Evolutionary conservation across 208 protist genomes (phyloP).

Genomic region (Acanthamoeba divionensis): DNA sequence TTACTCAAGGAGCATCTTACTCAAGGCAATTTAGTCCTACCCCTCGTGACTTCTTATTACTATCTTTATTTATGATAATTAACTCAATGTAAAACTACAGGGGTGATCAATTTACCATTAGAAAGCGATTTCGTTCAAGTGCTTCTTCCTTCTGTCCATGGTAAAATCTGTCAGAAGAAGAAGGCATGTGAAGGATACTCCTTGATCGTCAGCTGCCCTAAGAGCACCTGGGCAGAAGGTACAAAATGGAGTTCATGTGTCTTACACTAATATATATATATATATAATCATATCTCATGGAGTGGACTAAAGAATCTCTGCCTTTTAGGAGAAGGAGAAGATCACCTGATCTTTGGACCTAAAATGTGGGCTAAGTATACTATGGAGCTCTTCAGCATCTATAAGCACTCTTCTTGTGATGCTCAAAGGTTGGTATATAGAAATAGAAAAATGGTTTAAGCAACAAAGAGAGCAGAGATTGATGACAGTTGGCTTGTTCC

Average conservation of each 20-base stretch:
- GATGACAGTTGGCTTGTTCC: neutral
- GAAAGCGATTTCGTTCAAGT: neutral
- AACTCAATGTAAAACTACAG: neutral
- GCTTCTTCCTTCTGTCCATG: neutral
- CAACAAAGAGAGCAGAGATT: neutral
- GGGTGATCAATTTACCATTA: neutral
- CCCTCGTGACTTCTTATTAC: neutral
- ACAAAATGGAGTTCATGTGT: neutral
- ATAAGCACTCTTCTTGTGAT: neutral
- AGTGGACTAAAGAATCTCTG: neutral
- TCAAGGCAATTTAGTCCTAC: neutral
- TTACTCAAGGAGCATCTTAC: slow-evolving; percentile 5
- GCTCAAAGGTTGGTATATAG: neutral
- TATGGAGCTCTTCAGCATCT: slow-evolving; percentile 10
- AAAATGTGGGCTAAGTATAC: neutral
- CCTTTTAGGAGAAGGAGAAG: neutral
- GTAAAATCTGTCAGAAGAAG: neutral
- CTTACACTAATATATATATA: neutral
- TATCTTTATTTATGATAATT: neutral
- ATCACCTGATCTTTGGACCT: neutral
- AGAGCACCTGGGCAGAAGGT: neutral
- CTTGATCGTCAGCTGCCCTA: neutral
- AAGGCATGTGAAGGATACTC: neutral
- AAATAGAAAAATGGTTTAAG: neutral
- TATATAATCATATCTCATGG: neutral